A percentile compares a stretch with the other conserved stretches of the same genome.
Evolutionary conservation across 208 protist species (phyloP).

Genomic region (Perkinsela sp.): DNA sequence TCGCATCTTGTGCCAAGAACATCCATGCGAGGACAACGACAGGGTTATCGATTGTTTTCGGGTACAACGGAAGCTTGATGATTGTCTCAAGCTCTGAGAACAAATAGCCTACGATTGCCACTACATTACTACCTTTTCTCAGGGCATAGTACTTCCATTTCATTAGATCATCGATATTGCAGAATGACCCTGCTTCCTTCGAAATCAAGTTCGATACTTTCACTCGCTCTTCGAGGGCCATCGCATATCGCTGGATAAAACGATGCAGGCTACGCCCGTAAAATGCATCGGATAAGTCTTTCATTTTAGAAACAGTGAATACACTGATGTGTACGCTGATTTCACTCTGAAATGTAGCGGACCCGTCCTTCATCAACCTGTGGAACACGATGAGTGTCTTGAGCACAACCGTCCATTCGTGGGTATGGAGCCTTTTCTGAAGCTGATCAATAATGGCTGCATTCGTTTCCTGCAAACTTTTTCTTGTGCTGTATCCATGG

Average conservation of each 20-base stretch:
- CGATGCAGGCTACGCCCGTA: slow-evolving; percentile 8
- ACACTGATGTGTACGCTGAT: slow-evolving; percentile 17
- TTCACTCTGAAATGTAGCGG: slow-evolving; percentile 14
- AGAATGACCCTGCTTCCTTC: neutral
- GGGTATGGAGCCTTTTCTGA: slow-evolving; percentile 28
- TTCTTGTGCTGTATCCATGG: slow-evolving; percentile 5
- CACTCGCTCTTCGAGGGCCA: slow-evolving; percentile 4
- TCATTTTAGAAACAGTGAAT: slow-evolving; percentile 16
- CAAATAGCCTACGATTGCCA: neutral
- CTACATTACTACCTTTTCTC: neutral
- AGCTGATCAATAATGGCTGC: slow-evolving; percentile 35
- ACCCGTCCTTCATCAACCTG: slow-evolving; percentile 23
- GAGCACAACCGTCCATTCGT: slow-evolving; percentile 49
- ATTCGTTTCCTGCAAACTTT: slow-evolving; percentile 8
- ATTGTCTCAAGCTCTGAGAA: neutral
- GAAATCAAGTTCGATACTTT: neutral
- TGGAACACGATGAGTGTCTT: slow-evolving; percentile 43
- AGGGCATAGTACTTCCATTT: neutral
- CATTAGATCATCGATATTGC: neutral
- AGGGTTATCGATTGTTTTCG: neutral
- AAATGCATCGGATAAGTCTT: slow-evolving; percentile 16
- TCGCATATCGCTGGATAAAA: slow-evolving; percentile 5
- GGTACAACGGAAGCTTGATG: neutral
- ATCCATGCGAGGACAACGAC: neutral
- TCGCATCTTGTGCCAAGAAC: neutral